Evolutionary conservation across 169 alveolate species (phyloP), one percentile per base, ranked within the genome.

Genomic region (Pseudocohnilembus persalinus): DNA sequence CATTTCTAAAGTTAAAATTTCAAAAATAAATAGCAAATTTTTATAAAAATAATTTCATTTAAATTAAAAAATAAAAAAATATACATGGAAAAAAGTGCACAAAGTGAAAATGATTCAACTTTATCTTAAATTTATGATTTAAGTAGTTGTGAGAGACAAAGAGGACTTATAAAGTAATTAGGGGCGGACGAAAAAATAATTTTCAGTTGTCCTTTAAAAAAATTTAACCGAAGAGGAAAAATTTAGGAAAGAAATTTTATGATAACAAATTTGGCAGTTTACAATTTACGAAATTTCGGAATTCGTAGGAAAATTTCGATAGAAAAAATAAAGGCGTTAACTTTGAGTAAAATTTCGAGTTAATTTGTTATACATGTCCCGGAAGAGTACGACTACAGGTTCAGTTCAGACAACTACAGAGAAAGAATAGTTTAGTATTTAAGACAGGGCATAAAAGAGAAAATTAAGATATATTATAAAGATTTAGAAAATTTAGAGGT

Each of bases 351-450:
- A 28, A 31, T 64, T 25, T 88, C 90, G 28, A 82, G 68, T 72
- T 95, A 93, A 75, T 93, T 93, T 81, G 88, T 93, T n/a, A 82
- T 93, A 29, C 96, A 93, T 78, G 91, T 89, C 11, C 88, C 88
- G 1, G 68, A 88, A 29, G 96, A 93, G 32, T 93, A 93, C 74
- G 96, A 93, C 75, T 93, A 93, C 68, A 81, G 96, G 27, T 93
- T 82, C 73, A 78, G 92, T 29, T 88, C 92, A 63, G 49, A 78
- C 31, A 74, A 82, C 35, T 79, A 76, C 77, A 30, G 84, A 84
- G 82, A 79, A 76, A 29, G 76, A 31, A 77, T 77, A 29, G 33
- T 77, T 24, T 6, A 77, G 31, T 0, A 28, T 15, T 72, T 77
- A 0, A 49, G 20, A 20, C 4, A 49, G 72, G 31, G 73, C 35